These are phyloP conservation scores for Xylaria hypoxylon DNA, from an alignment of 2,329 filamentous ascomycete species.

Conservation along the genomic window DNA sequence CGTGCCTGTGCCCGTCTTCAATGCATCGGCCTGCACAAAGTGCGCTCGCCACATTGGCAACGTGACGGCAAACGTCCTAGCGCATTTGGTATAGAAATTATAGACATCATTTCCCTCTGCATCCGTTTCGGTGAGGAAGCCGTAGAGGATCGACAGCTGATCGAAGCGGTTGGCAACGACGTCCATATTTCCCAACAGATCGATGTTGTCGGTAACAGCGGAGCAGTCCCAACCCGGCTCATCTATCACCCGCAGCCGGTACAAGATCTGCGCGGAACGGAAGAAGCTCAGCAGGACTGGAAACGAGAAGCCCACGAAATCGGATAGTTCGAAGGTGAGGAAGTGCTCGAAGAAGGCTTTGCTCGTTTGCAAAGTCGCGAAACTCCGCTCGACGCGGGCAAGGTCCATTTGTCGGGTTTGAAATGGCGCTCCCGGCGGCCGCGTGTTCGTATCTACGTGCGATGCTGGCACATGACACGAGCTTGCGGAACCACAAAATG, in stretches of 20 bases:
- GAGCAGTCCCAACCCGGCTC: conserved; percentile 47
- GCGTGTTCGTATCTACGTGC: conserved; percentile 13
- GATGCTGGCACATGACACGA: conserved; percentile 27
- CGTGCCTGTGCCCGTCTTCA: neutral
- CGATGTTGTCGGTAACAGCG: conserved; percentile 37
- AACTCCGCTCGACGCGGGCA: conserved; percentile 42
- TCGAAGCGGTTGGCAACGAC: conserved; percentile 38
- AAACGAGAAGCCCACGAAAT: conserved; percentile 44
- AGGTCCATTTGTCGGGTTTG: conserved; percentile 33
- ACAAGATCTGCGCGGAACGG: conserved; percentile 46
- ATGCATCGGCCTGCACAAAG: conserved; percentile 40
- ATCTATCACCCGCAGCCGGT: conserved; percentile 47
- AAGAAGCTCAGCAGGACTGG: conserved; percentile 45
- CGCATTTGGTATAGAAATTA: conserved; percentile 43
- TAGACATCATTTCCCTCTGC: conserved; percentile 33
- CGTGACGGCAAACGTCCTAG: conserved; percentile 40
- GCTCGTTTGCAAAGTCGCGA: conserved; percentile 42
- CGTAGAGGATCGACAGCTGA: conserved; percentile 38
- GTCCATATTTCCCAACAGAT: conserved; percentile 43
- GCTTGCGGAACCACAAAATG: conserved; percentile 41
- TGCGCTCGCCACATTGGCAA: conserved; percentile 42
- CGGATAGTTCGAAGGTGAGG: conserved; percentile 39
- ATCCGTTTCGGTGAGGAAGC: conserved; percentile 38
- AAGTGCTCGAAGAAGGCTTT: conserved; percentile 45
- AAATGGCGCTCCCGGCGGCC: neutral